phyloP scores from a whole-genome alignment of 306 rosid species.

The Acacia melanoxylon region DNA sequence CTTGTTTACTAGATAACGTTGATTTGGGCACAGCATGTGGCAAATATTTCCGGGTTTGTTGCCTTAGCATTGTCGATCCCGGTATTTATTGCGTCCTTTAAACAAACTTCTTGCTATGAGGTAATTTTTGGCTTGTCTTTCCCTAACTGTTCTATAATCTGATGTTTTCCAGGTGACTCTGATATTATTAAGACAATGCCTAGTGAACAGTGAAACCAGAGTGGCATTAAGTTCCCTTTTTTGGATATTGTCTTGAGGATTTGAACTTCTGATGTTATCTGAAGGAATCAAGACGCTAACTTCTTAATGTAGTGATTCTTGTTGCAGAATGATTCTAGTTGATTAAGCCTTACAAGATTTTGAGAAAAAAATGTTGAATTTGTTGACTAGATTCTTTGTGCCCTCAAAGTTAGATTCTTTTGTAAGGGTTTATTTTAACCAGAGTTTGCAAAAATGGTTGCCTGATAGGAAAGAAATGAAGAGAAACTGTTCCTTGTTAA shows the following conservation, averaged over 20 bases:
- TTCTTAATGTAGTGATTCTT: background rate
- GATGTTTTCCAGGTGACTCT: constrained; percentile 46
- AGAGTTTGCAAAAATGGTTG: background rate
- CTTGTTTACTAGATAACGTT: constrained; percentile 54
- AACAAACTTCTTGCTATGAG: background rate
- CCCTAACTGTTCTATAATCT: background rate
- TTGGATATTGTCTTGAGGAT: background rate
- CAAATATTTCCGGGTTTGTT: constrained; percentile 78
- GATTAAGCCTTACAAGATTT: background rate
- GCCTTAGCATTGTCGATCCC: constrained; percentile 81
- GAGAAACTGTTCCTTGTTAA: background rate
- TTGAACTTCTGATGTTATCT: constrained; percentile 22
- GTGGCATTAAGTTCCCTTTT: background rate
- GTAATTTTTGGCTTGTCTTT: background rate
- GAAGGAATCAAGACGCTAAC: background rate
- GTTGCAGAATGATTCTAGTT: background rate
- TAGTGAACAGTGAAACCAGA: constrained; percentile 30
- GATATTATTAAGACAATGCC: constrained; percentile 50
- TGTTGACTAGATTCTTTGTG: background rate
- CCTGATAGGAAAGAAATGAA: background rate
- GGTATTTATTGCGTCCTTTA: constrained; percentile 39
- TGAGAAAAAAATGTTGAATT: background rate
- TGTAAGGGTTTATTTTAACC: background rate
- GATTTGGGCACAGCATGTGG: constrained; percentile 87
- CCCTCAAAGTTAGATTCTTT: background rate